Evolutionary conservation across 2,329 filamentous ascomycete species (phyloP).

Genomic region (Aspergillus fumigatus): DNA sequence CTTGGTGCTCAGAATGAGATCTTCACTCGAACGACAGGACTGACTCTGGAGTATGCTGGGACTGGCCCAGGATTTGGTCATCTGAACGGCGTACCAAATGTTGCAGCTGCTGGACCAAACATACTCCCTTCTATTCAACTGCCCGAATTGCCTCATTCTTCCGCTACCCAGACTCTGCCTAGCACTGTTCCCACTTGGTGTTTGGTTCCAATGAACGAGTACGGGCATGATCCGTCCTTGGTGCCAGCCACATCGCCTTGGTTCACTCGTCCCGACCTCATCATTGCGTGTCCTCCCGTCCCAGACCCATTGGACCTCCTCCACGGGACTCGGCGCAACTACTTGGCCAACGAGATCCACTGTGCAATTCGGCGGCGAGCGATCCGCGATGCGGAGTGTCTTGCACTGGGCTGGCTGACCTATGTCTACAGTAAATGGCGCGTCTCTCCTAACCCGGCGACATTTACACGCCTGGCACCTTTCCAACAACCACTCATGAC

Average conservation of each 20-base stretch:
- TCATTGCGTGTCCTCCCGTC: conserved; percentile 3
- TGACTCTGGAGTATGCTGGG: not conserved
- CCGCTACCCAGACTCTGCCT: not conserved
- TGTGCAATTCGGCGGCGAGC: not conserved
- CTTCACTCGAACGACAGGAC: not conserved
- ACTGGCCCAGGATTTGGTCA: not conserved
- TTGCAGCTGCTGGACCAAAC: not conserved
- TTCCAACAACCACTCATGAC: not conserved
- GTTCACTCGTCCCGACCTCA: not conserved
- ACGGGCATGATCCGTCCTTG: not conserved
- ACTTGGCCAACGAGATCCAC: conserved; percentile 3
- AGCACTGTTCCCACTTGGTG: not conserved
- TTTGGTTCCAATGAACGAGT: not conserved
- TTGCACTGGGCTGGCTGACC: conserved; percentile 2
- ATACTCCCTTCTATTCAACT: not conserved
- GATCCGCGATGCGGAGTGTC: conserved; percentile 4
- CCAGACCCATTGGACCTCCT: conserved; percentile 8
- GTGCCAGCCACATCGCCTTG: not conserved
- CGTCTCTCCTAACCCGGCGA: not conserved
- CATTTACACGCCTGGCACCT: not conserved
- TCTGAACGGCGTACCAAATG: not conserved
- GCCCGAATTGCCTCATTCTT: not conserved
- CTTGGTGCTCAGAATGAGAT: not conserved
- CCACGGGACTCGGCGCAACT: conserved; percentile 6
- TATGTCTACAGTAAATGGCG: conserved; percentile 7